These are phyloP conservation scores for Aethionema arabicum DNA, from an alignment of 345 rosid species.

Conservation along the genomic window DNA sequence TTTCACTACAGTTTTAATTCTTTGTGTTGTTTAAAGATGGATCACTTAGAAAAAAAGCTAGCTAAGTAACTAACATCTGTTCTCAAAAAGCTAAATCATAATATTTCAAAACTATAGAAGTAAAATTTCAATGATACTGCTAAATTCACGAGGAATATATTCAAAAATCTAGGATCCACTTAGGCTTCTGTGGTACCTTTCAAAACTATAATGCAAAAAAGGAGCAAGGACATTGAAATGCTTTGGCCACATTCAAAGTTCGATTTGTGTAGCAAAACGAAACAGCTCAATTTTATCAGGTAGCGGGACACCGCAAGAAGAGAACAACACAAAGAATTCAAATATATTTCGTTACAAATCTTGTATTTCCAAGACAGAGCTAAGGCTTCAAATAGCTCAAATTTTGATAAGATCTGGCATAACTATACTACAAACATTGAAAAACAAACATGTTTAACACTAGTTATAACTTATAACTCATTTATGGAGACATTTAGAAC, in stretches of 20 bases:
- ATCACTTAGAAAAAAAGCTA: slow-evolving; percentile 9
- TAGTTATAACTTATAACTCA: neutral
- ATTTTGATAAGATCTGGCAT: neutral
- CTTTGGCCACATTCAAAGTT: neutral
- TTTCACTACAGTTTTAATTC: slow-evolving; percentile 7
- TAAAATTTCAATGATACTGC: neutral
- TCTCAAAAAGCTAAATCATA: neutral
- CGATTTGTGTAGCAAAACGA: neutral
- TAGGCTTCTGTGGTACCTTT: neutral
- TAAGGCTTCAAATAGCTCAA: slow-evolving; percentile 1
- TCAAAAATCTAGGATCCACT: neutral
- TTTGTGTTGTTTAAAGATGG: slow-evolving; percentile 2
- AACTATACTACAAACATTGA: neutral
- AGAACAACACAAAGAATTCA: neutral
- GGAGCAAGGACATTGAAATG: neutral
- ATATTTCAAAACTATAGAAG: neutral
- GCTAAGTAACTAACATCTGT: neutral
- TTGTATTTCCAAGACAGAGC: neutral
- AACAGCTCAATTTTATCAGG: slow-evolving; percentile 5
- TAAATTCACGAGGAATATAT: neutral
- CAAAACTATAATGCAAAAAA: neutral
- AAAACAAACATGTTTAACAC: neutral
- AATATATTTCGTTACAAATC: neutral
- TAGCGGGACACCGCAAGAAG: slow-evolving; percentile 8
- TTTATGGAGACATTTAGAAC: neutral